Evolutionary conservation across 2,329 filamentous ascomycete species (phyloP).

Genomic region (Leptographium radiaticola): DNA sequence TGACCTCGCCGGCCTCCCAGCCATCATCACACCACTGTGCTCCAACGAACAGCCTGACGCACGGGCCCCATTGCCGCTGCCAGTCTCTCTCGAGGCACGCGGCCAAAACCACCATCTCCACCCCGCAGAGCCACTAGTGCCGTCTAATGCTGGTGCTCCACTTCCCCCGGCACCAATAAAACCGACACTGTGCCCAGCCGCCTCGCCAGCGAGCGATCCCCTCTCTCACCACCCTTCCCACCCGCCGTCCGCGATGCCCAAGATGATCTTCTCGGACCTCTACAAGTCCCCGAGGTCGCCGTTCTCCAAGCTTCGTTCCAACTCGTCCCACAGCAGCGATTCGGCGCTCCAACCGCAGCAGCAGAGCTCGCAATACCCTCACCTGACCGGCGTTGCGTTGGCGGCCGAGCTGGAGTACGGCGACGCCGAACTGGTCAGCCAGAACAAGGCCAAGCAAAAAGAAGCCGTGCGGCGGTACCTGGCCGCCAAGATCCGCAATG

Average conservation of each 20-base stretch:
- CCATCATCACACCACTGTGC: conserved; percentile 5
- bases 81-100: conserved; percentile 1
- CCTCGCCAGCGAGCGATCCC: not conserved
- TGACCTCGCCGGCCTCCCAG: not conserved
- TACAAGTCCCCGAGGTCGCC: conserved; percentile 43
- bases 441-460: conserved; percentile 49
- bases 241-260: conserved; percentile 13
- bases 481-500: conserved; percentile 37
- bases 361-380: not conserved
- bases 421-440: conserved; percentile 47
- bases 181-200: not conserved
- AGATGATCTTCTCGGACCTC: conserved; percentile 46
- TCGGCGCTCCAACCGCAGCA: not conserved
- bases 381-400: conserved; percentile 11
- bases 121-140: not conserved
- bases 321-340: conserved; percentile 12
- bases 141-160: not conserved
- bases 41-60: not conserved
- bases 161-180: conserved; percentile 3
- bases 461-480: conserved; percentile 47
- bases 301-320: conserved; percentile 36
- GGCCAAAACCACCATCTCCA: conserved; percentile 4
- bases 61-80: not conserved
- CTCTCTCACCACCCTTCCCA: not conserved
- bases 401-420: conserved; percentile 25